phyloP scores from a whole-genome alignment of 2,329 filamentous ascomycete genomes.

The Aspergillus sergii region DNA sequence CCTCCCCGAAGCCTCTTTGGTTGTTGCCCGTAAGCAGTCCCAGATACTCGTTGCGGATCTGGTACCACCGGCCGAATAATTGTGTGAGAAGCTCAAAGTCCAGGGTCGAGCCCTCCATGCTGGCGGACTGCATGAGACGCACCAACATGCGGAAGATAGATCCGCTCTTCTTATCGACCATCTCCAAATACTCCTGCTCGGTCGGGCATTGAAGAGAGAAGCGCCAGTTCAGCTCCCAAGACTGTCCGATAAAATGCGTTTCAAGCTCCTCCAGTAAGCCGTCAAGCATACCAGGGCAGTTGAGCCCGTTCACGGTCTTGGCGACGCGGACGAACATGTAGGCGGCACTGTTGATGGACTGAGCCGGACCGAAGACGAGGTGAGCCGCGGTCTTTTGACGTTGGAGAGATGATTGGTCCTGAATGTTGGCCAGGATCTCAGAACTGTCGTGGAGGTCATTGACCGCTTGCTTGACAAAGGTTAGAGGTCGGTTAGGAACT shows the following conservation, averaged over 20 bases:
- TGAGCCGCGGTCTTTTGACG: slow-evolving; percentile 41
- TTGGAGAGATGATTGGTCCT: slow-evolving; percentile 39
- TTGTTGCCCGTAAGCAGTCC: slow-evolving; percentile 17
- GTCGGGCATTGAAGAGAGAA: slow-evolving; percentile 22
- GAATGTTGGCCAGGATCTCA: slow-evolving; percentile 41
- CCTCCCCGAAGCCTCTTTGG: slow-evolving; percentile 38
- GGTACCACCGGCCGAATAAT: slow-evolving; percentile 26
- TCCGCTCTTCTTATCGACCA: slow-evolving; percentile 30
- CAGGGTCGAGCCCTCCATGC: slow-evolving; percentile 10
- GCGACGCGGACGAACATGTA: slow-evolving; percentile 33
- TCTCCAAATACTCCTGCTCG: slow-evolving; percentile 26
- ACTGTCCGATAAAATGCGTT: slow-evolving; percentile 21
- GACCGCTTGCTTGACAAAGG: slow-evolving; percentile 29
- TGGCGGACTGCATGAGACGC: slow-evolving; percentile 21
- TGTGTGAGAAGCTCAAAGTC: slow-evolving; percentile 18
- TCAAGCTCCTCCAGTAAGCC: slow-evolving; percentile 26
- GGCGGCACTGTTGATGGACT: slow-evolving; percentile 42
- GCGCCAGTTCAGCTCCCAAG: slow-evolving; percentile 24
- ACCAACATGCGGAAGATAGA: slow-evolving; percentile 24
- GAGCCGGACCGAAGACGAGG: slow-evolving; percentile 37
- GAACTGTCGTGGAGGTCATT: slow-evolving; percentile 34
- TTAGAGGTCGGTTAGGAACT: slow-evolving; percentile 21
- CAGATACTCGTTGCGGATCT: slow-evolving; percentile 30
- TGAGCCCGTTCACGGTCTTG: slow-evolving; percentile 17
- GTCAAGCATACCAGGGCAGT: slow-evolving; percentile 19